These are phyloP conservation scores for Bombardia bombarda DNA, from an alignment of 495 filamentous ascomycete genomes.

Conservation along the genomic window DNA sequence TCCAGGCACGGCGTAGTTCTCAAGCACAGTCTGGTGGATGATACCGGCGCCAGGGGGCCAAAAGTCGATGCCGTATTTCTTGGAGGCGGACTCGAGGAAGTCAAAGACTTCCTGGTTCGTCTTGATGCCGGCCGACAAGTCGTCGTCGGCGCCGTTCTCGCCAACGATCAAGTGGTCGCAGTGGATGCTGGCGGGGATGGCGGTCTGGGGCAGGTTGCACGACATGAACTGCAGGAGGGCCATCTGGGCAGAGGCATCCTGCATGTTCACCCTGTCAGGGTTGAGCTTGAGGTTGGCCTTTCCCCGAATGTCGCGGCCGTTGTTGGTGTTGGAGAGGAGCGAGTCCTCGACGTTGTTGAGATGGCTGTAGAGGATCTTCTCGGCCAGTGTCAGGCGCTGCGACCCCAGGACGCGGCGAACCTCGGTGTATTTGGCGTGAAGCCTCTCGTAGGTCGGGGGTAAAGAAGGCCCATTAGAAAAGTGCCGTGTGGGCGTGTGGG, in stretches of 20 bases:
- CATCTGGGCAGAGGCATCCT: conserved; percentile 98
- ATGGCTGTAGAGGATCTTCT: conserved; percentile 98
- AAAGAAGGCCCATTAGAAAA: conserved; percentile 21
- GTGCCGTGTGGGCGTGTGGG: conserved; percentile 13
- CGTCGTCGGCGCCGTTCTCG: conserved; percentile 76
- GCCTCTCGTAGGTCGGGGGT: conserved; percentile 37
- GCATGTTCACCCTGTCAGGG: conserved; percentile 96
- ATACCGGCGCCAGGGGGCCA: conserved; percentile 99
- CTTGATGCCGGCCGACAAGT: conserved; percentile 78
- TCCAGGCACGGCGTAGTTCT: conserved; percentile 96
- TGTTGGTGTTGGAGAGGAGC: conserved; percentile 67
- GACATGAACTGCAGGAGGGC: conserved; percentile 98
- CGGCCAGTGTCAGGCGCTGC: conserved; percentile 74
- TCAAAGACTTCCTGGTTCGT: conserved; percentile 97
- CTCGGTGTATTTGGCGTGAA: conserved; percentile 38
- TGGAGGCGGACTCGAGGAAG: conserved; percentile 88
- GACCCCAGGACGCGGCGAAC: conserved; percentile 67
- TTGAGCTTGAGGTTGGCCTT: conserved; percentile 94
- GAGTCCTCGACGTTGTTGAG: conserved; percentile 80
- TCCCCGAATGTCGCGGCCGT: conserved; percentile 75
- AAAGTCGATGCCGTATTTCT: conserved; percentile 97
- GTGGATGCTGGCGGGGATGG: conserved; percentile 96
- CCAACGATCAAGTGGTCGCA: conserved; percentile 99
- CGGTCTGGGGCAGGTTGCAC: conserved; percentile 80
- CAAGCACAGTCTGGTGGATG: conserved; percentile 95